Base-by-base conservation (phyloP, 306 rosid species). In the Quercus engelmannii region DNA sequence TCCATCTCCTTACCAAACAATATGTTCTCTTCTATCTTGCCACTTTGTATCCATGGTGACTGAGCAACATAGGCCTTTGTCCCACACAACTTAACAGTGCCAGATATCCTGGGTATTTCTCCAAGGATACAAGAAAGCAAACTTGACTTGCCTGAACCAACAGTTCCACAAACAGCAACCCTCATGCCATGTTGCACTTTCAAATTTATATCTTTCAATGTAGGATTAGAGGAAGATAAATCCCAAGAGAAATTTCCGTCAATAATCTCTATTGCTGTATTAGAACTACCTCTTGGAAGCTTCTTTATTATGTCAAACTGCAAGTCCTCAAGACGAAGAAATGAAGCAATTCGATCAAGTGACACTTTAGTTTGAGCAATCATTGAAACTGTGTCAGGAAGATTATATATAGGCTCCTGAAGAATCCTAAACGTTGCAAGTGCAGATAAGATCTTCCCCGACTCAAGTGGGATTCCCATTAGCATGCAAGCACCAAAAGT, bases 1-100 rank as follows among this genome's bases (percentile, higher is more conserved):
- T 89, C 90, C 97, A 92, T 92, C 69, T 87, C 86, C 78, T 74
- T 89, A 51, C 96, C 92, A 81, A 69, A 78, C 54, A 81, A 51
- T 69, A 81, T 81, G n/a, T 81, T 81, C 20, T 81, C 84, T 28
- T 81, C 81, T 51, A 81, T 71, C 67, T 71, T 81, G 33, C 77
- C 70, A 33, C 84, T 70, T 23, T 81, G 80, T 81, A 81, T 76
- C 84, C 84, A 81, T 9, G 84, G 84, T 25, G 84, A 76, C 55
- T 81, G 84, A 76, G 77, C 74, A 21, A 81, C 84, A 71, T 76
- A 81, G 8, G 77, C 84, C 84, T 59, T 81, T 70, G 59, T 76
- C 62, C 85, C 85, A 76, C 84, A 76, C 33, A 70, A 73, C 62
- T 62, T 81, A 23, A 81, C 1, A 2, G 12, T 61, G 20, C 84